These are phyloP conservation scores for Podospora sp. DNA, from an alignment of 495 filamentous ascomycete species.

Conservation along the genomic window DNA sequence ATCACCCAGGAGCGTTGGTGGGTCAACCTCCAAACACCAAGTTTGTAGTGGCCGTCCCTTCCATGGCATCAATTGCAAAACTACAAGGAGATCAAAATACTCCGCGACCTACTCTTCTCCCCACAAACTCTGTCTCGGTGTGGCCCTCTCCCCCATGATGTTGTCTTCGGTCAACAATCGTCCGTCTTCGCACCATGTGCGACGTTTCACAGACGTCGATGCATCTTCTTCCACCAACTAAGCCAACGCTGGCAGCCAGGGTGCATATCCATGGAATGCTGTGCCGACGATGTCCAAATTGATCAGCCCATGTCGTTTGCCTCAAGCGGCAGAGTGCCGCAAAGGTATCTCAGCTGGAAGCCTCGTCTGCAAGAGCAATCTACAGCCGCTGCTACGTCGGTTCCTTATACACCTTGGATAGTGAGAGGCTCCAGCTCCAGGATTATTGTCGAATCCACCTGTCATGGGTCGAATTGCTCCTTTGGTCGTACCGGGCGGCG, in stretches of 20 bases:
- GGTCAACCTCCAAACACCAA: too few species aligned
- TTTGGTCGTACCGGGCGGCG: neutral
- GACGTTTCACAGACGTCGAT: neutral
- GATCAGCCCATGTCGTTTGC: neutral
- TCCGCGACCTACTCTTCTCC: too few species aligned
- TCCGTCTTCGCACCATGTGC: neutral
- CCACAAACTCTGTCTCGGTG: too few species aligned
- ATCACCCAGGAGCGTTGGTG: too few species aligned
- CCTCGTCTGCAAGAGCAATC: constrained; percentile 1
- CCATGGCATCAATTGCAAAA: too few species aligned
- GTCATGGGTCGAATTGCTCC: neutral
- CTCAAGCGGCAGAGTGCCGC: neutral
- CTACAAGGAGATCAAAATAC: too few species aligned
- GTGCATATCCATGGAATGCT: neutral
- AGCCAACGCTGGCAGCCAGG: neutral
- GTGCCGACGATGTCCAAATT: neutral
- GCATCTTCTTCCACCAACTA: neutral
- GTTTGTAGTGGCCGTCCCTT: too few species aligned
- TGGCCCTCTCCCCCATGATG: too few species aligned
- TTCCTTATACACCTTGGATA: constrained; percentile 6
- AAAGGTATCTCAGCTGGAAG: neutral
- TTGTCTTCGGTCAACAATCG: too few species aligned
- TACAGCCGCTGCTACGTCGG: neutral
- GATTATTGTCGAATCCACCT: too few species aligned
- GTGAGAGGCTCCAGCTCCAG: neutral